phyloP scores from a whole-genome alignment of 1,139 yeast genomes.

The Magnusiomyces sp. region DNA sequence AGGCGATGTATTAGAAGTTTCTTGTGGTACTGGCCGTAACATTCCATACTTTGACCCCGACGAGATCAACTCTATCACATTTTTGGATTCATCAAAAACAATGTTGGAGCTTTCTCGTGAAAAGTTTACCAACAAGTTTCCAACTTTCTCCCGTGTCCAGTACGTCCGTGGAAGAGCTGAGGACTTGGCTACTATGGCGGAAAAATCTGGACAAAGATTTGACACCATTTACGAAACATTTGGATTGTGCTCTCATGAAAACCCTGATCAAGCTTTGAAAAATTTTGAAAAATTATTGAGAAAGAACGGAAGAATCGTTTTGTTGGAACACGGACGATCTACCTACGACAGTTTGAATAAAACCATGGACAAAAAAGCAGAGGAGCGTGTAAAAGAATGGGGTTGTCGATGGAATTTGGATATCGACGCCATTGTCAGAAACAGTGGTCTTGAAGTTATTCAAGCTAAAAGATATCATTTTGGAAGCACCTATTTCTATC shows the following conservation, averaged over 20 bases:
- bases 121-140: conserved; percentile 61
- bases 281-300: conserved; percentile 65
- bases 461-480: conserved; percentile 73
- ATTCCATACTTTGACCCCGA: conserved; percentile 61
- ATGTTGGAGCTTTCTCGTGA: conserved; percentile 80
- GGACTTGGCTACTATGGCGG: conserved; percentile 55
- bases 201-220: conserved; percentile 43
- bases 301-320: conserved; percentile 84
- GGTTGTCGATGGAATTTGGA: conserved; percentile 97
- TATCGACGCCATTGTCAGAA: conserved; percentile 75
- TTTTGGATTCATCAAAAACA: conserved; percentile 70
- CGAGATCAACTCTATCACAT: conserved; percentile 62
- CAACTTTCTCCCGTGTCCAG: conserved; percentile 62
- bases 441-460: conserved; percentile 76
- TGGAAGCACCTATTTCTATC: conserved; percentile 62
- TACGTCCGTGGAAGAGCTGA: conserved; percentile 93
- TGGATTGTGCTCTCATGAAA: conserved; percentile 92
- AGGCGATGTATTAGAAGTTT: conserved; percentile 89
- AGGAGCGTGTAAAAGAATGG: conserved; percentile 80
- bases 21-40: conserved; percentile 95
- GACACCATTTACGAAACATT: conserved; percentile 92
- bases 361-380: conserved; percentile 76
- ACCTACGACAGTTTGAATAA: conserved; percentile 68
- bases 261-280: conserved; percentile 73
- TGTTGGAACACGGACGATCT: conserved; percentile 90